These are phyloP conservation scores for Pelagophyceae sp. DNA, from an alignment of 352 stramenopile genomes.

Conservation along the genomic window DNA sequence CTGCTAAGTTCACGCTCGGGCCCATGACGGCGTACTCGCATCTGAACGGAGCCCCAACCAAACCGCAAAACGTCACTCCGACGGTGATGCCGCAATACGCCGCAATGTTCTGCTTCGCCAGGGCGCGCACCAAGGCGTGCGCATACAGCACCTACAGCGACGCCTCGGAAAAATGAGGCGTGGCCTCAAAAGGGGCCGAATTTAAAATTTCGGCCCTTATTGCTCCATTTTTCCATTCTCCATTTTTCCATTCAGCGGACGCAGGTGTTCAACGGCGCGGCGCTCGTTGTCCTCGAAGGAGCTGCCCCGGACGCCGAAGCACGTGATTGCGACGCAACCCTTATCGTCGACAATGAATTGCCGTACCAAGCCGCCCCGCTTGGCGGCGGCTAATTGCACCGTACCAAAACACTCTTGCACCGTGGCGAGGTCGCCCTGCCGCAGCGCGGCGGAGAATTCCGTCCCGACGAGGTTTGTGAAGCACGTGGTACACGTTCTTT, in stretches of 20 bases:
- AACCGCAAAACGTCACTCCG: conserved; percentile 47
- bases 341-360: conserved; percentile 63
- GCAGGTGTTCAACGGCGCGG: too few species aligned
- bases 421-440: conserved; percentile 15
- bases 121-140: conserved; percentile 1
- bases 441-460: neutral
- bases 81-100: conserved; percentile 39
- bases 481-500: neutral
- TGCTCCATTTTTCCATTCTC: too few species aligned
- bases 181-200: too few species aligned
- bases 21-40: conserved; percentile 53
- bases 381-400: neutral
- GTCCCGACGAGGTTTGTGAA: neutral
- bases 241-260: too few species aligned
- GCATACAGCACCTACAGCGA: neutral
- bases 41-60: conserved; percentile 40
- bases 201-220: too few species aligned
- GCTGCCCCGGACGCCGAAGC: conserved; percentile 49
- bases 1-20: conserved; percentile 45
- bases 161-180: too few species aligned
- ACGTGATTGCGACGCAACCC: conserved; percentile 48
- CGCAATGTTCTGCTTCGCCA: conserved; percentile 25
- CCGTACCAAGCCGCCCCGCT: conserved; percentile 36
- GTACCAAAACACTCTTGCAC: conserved; percentile 30
- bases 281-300: conserved; percentile 36